Evolutionary conservation across 1,284 basidiomycete genomes (phyloP).

Genomic region (Amylostereum chailletii): DNA sequence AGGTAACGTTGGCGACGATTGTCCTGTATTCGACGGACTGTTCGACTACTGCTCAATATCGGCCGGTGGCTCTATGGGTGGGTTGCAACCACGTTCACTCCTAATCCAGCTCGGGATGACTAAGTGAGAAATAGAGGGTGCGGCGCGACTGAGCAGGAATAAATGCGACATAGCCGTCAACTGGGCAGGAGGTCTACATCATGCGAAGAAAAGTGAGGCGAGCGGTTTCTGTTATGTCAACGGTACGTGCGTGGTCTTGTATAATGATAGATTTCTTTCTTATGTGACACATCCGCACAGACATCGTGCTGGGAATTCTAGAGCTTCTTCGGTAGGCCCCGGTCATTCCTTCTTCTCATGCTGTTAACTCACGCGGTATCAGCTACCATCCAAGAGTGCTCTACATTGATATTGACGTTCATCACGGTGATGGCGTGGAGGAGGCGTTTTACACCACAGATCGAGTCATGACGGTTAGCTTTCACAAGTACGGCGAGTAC

Average conservation of each 20-base stretch:
- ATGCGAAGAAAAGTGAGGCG: conserved; percentile 98
- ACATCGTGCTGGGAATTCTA: conserved; percentile 95
- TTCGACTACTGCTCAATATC: conserved; percentile 99
- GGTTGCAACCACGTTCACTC: conserved; percentile 15
- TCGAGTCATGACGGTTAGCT: conserved; percentile 96
- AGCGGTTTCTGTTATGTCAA: conserved; percentile 99
- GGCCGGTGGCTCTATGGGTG: conserved; percentile 97
- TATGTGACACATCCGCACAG: conserved; percentile 27
- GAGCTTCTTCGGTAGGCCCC: conserved; percentile 73
- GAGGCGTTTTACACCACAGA: conserved; percentile 99
- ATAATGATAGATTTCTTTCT: conserved; percentile 1
- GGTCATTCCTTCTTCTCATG: background rate
- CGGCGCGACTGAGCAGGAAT: conserved; percentile 88
- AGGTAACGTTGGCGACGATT: conserved; percentile 93
- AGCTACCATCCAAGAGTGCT: conserved; percentile 93
- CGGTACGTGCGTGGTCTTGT: conserved; percentile 37
- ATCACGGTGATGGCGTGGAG: conserved; percentile 98
- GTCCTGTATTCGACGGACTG: conserved; percentile 95
- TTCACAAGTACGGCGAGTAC: conserved; percentile 99
- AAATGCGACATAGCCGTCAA: conserved; percentile 99
- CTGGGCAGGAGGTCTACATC: conserved; percentile 97
- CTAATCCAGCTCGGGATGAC: background rate
- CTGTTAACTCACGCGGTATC: background rate
- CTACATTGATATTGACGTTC: conserved; percentile 98
- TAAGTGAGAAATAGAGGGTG: conserved; percentile 59